Evolutionary conservation across 164 flowering plant genomes (phyloP), one percentile per base, ranked within the genome.

Genomic region (Vitis rupestris): DNA sequence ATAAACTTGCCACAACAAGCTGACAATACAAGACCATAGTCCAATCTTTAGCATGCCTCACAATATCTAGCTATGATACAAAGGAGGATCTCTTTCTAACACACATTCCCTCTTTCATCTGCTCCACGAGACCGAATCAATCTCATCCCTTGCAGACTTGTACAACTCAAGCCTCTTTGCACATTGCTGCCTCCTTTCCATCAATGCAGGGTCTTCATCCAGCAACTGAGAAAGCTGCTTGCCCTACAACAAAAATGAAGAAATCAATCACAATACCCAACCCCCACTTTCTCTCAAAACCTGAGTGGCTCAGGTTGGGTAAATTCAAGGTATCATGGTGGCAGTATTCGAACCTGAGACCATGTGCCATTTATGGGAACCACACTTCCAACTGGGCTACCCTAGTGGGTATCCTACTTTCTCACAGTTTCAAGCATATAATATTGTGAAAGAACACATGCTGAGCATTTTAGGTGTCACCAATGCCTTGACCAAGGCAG

Each of bases 101-200:
- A 53, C n/a, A n/a, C 16, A 2, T 14, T 53, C 16, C 44, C 7
- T 4, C 27, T 50, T 30, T 81, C 72, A 81, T 70, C 83, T 14
- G n/a, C 61, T 75, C 90, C 88, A 90, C 9, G 88, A 74, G 8
- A 86, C 93, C 3, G 90, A 80, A 64, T 90, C 96, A 54, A 90
- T 81, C 76, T 90, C 93, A 64, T 90, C 91, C 72, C 96, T 79
- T 14, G 97, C 93, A 23, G 90, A 77, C 80, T 86, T 90, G 79
- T 90, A 89, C 57, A 90, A 64, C 67, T 90, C 92, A 65, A 90
- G 92, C 82, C 93, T 82, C 80, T 84, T 85, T 4, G 87, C 88
- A 79, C 83, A 82, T 65, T 88, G 88, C 63, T 58, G 80, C 71
- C 97, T 86, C 66, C 83, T 79, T 64, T 84, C 89, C 89, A 86